Percentiles rank a stretch among this genome's conserved stretches.
phyloP scores from a whole-genome alignment of 108 stramenopile species.

The Nitzschia sp. region DNA sequence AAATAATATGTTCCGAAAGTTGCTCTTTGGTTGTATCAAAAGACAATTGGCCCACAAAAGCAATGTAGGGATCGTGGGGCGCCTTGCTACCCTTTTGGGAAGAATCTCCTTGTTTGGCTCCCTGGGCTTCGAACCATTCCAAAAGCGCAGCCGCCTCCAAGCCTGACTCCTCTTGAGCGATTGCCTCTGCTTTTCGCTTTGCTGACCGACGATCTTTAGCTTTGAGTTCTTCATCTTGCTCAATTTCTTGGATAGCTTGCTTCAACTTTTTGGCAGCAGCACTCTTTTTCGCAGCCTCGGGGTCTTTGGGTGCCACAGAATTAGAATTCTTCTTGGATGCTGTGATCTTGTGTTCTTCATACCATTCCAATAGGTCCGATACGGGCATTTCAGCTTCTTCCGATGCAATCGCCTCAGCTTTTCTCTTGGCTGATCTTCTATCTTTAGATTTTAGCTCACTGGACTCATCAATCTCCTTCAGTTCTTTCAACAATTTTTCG shows the following conservation, averaged over 20 bases:
- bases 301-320: conserved; percentile 10
- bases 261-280: conserved; percentile 63
- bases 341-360: conserved; percentile 18
- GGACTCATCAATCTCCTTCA: conserved; percentile 47
- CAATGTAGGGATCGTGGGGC: conserved; percentile 74
- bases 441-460: conserved; percentile 60
- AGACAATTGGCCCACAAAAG: conserved; percentile 89
- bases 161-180: conserved; percentile 65
- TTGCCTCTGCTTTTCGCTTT: conserved; percentile 82
- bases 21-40: conserved; percentile 78
- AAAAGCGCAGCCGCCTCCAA: conserved; percentile 34
- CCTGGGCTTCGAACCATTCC: conserved; percentile 36
- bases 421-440: conserved; percentile 71
- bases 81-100: conserved; percentile 9
- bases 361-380: conserved; percentile 42
- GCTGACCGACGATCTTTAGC: conserved; percentile 79
- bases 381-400: conserved; percentile 52
- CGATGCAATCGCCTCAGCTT: conserved; percentile 67
- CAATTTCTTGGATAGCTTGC: conserved; percentile 42
- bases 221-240: conserved; percentile 51
- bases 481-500: conserved; percentile 17
- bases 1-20: conserved; percentile 62
- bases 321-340: conserved; percentile 1
- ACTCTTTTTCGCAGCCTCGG: conserved; percentile 56
- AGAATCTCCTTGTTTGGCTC: conserved; percentile 7